Base-by-base conservation (phyloP, 1,284 basidiomycete species). In the Chondrostereum purpureum region DNA sequence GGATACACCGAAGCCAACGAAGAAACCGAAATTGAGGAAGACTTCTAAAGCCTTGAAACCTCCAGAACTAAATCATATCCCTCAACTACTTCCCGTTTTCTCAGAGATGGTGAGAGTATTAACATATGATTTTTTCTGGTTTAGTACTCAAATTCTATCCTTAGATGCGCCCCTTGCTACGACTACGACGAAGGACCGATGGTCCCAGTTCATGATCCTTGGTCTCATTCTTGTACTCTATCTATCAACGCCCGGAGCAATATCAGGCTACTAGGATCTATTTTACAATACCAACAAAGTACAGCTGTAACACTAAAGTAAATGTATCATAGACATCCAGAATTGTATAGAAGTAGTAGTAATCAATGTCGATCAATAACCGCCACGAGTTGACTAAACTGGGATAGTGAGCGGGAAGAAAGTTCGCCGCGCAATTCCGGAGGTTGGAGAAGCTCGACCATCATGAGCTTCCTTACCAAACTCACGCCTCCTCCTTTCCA, bases 91-190 rank as follows among this genome's bases (percentile, higher is more conserved):
- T 24, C 90, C 92, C 1, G 57, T 97, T 20, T 96, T 96, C 60
- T 77, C 87, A 39, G 93, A 96, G 66, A 81, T 94, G 72, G 92
- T 94, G 53, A n/a, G n/a, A 61, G 82, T 61, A 13, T 31, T n/a
- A 31, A 8, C 27, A 31, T 31, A 31, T 31, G n/a, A n/a, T 31
- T 31, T 8, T 31, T 8, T 31, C 8, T 31, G 27, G 27, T n/a
- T 31, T n/a, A 31, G 27, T 31, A 8, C 27, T 31, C n/a, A 31
- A 31, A 31, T 31, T 31, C 27, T n/a, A n/a, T n/a, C n/a, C n/a
- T n/a, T n/a, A 31, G 27, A 31, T 31, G 27, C 27, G 27, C n/a
- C 27, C 27, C 27, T 31, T 31, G n/a, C n/a, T 31, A n/a, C 27
- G 27, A 31, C 27, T n/a, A 31, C 27, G 27, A 46, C 36, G 18